Percentiles rank a stretch among this genome's conserved stretches.
Evolutionary conservation across 176 grass and related monocot genomes (phyloP).

Genomic region (Saccharum spontaneum): DNA sequence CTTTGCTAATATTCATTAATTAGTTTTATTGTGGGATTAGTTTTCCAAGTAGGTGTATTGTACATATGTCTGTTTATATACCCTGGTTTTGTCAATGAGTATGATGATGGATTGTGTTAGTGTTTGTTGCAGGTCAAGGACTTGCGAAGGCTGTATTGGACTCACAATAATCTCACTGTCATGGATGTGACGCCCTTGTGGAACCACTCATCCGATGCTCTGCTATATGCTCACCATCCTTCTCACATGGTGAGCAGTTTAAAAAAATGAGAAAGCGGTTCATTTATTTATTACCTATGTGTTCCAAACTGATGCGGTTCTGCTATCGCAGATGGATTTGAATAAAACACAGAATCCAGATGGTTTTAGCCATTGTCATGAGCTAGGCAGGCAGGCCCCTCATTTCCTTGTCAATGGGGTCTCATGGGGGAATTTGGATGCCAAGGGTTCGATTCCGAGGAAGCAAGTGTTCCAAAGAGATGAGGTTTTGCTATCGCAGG

Average conservation of each 20-base stretch:
- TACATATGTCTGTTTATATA: not conserved
- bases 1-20: not conserved
- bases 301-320: conserved; percentile 2
- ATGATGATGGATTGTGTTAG: not conserved
- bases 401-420: not conserved
- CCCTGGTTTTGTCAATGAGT: not conserved
- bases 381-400: not conserved
- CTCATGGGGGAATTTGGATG: not conserved
- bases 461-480: not conserved
- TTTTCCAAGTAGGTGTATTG: not conserved
- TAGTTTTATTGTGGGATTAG: not conserved
- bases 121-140: conserved; percentile 38
- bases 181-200: conserved; percentile 28
- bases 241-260: conserved; percentile 31
- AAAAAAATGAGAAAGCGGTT: not conserved
- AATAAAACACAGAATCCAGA: not conserved
- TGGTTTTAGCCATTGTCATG: not conserved
- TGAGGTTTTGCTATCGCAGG: conserved; percentile 29
- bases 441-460: not conserved
- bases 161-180: conserved; percentile 36
- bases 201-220: conserved; percentile 22
- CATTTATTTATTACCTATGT: not conserved
- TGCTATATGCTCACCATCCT: conserved; percentile 3
- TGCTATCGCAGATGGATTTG: conserved; percentile 30
- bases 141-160: conserved; percentile 48